These are phyloP conservation scores for Rhypophila decipiens DNA, from an alignment of 495 filamentous ascomycete genomes.

Conservation along the genomic window DNA sequence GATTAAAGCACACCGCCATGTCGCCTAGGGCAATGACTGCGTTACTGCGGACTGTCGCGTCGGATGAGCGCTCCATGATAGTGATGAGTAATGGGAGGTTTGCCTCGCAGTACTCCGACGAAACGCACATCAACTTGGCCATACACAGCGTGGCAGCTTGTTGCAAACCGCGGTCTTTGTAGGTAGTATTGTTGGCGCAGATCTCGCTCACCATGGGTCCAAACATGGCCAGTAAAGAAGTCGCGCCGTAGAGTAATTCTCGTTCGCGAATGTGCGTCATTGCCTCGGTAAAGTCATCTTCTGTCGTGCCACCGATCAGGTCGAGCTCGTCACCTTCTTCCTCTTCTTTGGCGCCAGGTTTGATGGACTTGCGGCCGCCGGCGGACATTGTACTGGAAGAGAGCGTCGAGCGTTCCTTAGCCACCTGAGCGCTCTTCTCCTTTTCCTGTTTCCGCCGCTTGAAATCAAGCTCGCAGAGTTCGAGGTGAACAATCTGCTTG, in stretches of 20 bases:
- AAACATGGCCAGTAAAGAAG: constrained; percentile 80
- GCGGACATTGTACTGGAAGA: constrained; percentile 19
- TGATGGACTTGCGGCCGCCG: constrained; percentile 26
- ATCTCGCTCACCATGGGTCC: constrained; percentile 88
- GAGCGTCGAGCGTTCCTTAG: constrained; percentile 26
- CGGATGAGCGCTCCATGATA: constrained; percentile 87
- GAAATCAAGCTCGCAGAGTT: constrained; percentile 93
- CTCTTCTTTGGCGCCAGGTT: constrained; percentile 42
- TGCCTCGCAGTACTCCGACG: constrained; percentile 87
- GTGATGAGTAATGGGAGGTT: constrained; percentile 94
- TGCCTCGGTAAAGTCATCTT: constrained; percentile 97
- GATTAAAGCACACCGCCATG: constrained; percentile 99
- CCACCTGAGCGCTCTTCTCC: constrained; percentile 60
- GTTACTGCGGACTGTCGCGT: constrained; percentile 87
- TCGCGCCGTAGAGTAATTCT: constrained; percentile 82
- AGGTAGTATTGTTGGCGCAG: constrained; percentile 86
- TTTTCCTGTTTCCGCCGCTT: constrained; percentile 93
- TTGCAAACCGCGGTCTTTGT: constrained; percentile 80
- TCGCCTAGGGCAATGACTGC: constrained; percentile 95
- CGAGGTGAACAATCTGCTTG: constrained; percentile 99
- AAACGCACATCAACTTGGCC: constrained; percentile 97
- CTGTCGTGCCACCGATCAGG: constrained; percentile 91
- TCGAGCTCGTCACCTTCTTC: constrained; percentile 82
- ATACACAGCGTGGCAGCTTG: constrained; percentile 92
- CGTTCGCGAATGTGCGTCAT: constrained; percentile 92